Evolutionary conservation across 345 rosid species (phyloP), one percentile per base, ranked within the genome.

Genomic region (Linum trigynum): DNA sequence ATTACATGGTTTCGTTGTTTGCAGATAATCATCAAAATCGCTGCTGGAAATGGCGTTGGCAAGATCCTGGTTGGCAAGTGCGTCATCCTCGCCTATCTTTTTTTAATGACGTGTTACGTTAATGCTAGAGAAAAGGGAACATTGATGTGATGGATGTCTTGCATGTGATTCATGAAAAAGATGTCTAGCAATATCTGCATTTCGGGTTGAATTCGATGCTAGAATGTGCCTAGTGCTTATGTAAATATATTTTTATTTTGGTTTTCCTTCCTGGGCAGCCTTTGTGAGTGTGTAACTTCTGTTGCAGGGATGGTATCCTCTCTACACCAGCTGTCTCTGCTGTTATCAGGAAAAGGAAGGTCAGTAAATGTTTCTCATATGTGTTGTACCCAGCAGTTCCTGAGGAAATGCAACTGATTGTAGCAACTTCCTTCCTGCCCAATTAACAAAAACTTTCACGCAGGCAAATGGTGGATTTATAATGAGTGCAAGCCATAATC

Each of bases 401-500:
- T 48, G 53, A 48, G 53, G 14, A 48, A 48, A 48, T 42, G 62
- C 65, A 53, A 15, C 55, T 39, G 39, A 59, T 58, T 6, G 61
- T 39, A 40, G 4, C 5, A 16, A 55, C 8, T 61, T 37, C 17
- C 45, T 66, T n/a, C 64, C 59, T 63, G 51, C 36, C 38, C 41
- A 10, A 53, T 17, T 57, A 57, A 57, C 39, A 36, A 14, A 40
- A 55, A 17, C 42, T 71, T 51, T 55, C 60, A 61, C 14, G 53
- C 83, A 86, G 96, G 96, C 97, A 38, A 90, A 81, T 74, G 99
- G 96, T 67, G 99, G 96, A 65, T 90, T 94, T 71, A 87, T 94
- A 70, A 86, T 94, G 99, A 90, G 97, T 65, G 97, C 97, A 71
- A 94, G 97, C 78, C 96, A 85, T 64, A 90, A 94, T 80, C 96